Percentiles rank a stretch among this genome's conserved stretches.
phyloP scores from a whole-genome alignment of 2,329 filamentous ascomycete species.

The Sarocladium brachiariae region DNA sequence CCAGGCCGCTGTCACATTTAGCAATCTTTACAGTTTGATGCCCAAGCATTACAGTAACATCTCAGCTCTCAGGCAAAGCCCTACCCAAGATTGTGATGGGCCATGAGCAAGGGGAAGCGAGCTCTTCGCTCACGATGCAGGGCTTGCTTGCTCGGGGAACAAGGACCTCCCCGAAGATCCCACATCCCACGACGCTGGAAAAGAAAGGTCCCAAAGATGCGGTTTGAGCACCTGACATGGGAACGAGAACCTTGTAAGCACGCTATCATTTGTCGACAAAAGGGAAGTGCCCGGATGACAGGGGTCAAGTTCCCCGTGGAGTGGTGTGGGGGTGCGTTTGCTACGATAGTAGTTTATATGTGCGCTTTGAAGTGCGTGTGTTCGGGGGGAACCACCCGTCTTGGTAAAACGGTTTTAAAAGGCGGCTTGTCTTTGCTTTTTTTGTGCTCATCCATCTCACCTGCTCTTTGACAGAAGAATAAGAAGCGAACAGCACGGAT shows the following conservation, averaged over 20 bases:
- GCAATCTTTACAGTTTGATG: too few species aligned
- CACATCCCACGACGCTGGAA: conserved; percentile 1
- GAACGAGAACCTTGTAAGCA: not conserved
- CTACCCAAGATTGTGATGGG: not conserved
- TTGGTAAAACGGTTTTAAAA: not conserved
- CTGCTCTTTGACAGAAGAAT: not conserved
- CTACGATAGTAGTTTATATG: too few species aligned
- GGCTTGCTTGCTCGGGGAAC: not conserved
- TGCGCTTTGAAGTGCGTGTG: not conserved
- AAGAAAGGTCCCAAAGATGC: not conserved
- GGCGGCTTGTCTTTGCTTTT: not conserved
- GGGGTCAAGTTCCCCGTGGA: not conserved
- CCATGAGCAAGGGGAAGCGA: not conserved
- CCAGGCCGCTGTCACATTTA: too few species aligned
- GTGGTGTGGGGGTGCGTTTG: not conserved
- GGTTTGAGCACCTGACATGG: not conserved
- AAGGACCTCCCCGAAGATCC: not conserved
- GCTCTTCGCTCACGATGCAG: not conserved
- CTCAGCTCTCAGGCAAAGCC: too few species aligned
- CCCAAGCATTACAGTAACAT: too few species aligned
- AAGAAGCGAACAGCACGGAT: not conserved
- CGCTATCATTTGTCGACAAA: conserved; percentile 6
- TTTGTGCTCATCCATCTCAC: too few species aligned
- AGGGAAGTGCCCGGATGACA: conserved; percentile 5
- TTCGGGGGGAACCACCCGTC: conserved; percentile 4